Conservation (phyloP, 257 asterid species). For the Jasminum sambac region DNA sequence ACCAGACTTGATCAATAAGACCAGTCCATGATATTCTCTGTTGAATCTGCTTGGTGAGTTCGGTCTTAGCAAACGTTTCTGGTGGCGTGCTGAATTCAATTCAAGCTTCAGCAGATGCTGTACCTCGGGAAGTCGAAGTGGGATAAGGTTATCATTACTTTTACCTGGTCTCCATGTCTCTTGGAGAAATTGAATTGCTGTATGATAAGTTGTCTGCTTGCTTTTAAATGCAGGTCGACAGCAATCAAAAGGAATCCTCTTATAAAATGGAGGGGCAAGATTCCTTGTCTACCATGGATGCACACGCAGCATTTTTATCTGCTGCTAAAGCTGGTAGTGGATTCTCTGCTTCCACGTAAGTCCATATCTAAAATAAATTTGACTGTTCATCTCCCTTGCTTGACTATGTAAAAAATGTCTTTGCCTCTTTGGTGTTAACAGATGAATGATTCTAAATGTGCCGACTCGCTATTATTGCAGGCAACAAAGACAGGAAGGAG, state of each 20-base stretch:
- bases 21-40: not conserved
- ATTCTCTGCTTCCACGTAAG: slow-evolving; percentile 96
- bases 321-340: slow-evolving; percentile 93
- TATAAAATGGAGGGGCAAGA: slow-evolving; percentile 54
- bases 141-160: slow-evolving; percentile 77
- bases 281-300: slow-evolving; percentile 53
- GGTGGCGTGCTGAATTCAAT: not conserved
- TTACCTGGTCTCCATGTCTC: slow-evolving; percentile 18
- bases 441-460: too few species aligned
- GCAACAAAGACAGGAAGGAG: too few species aligned
- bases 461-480: too few species aligned
- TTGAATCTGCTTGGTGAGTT: not conserved
- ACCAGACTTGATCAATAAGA: not conserved
- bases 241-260: slow-evolving; percentile 51
- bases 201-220: slow-evolving; percentile 18
- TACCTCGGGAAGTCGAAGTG: slow-evolving; percentile 88
- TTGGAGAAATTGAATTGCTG: slow-evolving; percentile 8
- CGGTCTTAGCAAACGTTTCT: not conserved
- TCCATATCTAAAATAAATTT: slow-evolving; percentile 10
- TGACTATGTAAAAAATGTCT: too few species aligned
- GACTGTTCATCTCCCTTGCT: not conserved
- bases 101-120: slow-evolving; percentile 7
- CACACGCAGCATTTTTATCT: slow-evolving; percentile 70
- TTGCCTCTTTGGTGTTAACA: too few species aligned
- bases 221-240: slow-evolving; percentile 65